Conservation (phyloP, 305 asterid species). For the Stenogyne calaminthoides region DNA sequence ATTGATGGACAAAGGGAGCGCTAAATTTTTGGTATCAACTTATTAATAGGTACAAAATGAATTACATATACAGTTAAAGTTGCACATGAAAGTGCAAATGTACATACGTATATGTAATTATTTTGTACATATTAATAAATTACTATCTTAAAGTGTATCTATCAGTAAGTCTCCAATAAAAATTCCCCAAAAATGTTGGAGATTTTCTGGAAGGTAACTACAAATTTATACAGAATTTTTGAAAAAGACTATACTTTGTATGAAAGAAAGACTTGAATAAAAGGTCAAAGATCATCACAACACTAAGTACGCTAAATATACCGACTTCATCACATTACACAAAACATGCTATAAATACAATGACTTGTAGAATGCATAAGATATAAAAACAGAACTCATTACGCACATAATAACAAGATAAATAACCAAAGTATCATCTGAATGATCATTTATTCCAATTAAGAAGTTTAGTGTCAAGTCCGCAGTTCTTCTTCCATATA, state of each 20-base stretch:
- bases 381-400: not conserved
- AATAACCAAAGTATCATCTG: slow-evolving; percentile 1
- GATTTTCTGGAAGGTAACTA: not conserved
- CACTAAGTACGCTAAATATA: not conserved
- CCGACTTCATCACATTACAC: not conserved
- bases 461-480: slow-evolving; percentile 51
- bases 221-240: not conserved
- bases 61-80: no score
- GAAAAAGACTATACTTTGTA: no score
- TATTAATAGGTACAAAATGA: no score
- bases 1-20: no score
- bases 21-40: no score
- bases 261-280: not conserved
- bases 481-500: slow-evolving; percentile 46
- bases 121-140: no score
- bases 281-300: not conserved
- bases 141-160: no score
- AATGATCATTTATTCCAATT: slow-evolving; percentile 57
- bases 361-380: not conserved
- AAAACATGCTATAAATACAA: not conserved
- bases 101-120: no score
- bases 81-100: no score
- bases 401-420: not conserved
- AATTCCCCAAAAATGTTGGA: not conserved
- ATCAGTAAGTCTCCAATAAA: no score